Conservation (phyloP, 352 stramenopile genomes). For the Pilasporangium apinafurcum region DNA sequence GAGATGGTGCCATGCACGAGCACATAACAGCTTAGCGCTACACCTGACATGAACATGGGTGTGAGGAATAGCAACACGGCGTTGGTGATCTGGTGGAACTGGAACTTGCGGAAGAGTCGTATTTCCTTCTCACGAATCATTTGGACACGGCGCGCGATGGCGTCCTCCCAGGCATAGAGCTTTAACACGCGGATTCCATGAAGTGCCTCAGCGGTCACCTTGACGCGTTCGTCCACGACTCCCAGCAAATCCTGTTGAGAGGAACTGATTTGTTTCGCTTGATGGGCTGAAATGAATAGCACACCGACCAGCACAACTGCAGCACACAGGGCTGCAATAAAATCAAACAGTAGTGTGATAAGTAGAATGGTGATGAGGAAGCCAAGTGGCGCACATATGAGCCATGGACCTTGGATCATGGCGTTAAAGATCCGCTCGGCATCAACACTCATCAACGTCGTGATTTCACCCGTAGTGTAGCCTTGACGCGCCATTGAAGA, state of each 20-base stretch:
- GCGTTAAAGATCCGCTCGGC: conserved; percentile 17
- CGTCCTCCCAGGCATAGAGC: conserved; percentile 53
- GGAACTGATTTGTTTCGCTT: neutral
- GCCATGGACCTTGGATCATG: conserved; percentile 2
- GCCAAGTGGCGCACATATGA: conserved; percentile 5
- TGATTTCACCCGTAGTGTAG: conserved; percentile 16
- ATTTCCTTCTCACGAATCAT: conserved; percentile 11
- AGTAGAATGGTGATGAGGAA: conserved; percentile 9
- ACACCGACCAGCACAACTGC: neutral
- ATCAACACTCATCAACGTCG: conserved; percentile 17
- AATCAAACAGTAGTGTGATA: conserved; percentile 7
- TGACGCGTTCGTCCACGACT: conserved; percentile 38
- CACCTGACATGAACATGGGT: neutral
- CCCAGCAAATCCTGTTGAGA: conserved; percentile 3
- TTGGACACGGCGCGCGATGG: conserved; percentile 5
- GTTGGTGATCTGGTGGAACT: conserved; percentile 18
- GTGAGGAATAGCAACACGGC: conserved; percentile 3
- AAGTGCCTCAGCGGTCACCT: conserved; percentile 85
- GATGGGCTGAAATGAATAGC: neutral
- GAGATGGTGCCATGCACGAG: too few species aligned
- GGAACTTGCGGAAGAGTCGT: conserved; percentile 10
- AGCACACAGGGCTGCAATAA: neutral
- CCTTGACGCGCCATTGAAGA: conserved; percentile 9
- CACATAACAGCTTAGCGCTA: neutral
- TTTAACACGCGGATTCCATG: conserved; percentile 69